Evolutionary conservation across 495 filamentous ascomycete genomes (phyloP), one percentile per base, ranked within the genome.

Genomic region (Parathielavia appendiculata): DNA sequence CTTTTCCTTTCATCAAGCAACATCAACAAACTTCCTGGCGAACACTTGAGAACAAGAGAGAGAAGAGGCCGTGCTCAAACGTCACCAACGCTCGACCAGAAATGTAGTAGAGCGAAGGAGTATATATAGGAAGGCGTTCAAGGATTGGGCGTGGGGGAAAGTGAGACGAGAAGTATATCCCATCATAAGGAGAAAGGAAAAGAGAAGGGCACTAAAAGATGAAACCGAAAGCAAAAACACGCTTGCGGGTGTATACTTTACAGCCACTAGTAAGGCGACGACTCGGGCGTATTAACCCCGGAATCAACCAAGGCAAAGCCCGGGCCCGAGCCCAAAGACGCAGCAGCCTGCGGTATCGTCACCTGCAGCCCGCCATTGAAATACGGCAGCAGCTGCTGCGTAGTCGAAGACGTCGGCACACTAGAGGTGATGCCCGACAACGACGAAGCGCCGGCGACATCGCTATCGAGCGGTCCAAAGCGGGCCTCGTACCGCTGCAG

Each of bases 401-500:
- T 9, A 26, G 35, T 20, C 32, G 49, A 13, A 12, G 13, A 20
- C 2, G 34, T 6, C 4, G 48, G 5, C 17, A 51, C 19, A 8
- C 10, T 9, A 14, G 35, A 9, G 19, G 35, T 16, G 19, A 14
- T 9, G 13, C 6, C 26, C 26, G 26, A 16, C 17, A 14, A 14
- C 14, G 46, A 13, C 5, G 5, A 30, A 14, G 13, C 14, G 46
- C 13, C 5, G 5, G 26, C 7, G 26, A 19, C 17, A 7, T 19
- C 38, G 22, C 12, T 36, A 14, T 43, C 55, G 19, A 79, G 65
- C 4, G 66, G 58, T 16, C 79, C 79, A 49, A 68, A 81, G 41
- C 60, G 71, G 12, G 69, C 69, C 65, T 76, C 77, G 64, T 82
- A 82, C 19, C 66, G 67, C 60, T 76, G 61, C 16, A 82, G 71